Evolutionary conservation across 1,139 yeast species (phyloP).

Genomic region (Candida frijolesensis): DNA sequence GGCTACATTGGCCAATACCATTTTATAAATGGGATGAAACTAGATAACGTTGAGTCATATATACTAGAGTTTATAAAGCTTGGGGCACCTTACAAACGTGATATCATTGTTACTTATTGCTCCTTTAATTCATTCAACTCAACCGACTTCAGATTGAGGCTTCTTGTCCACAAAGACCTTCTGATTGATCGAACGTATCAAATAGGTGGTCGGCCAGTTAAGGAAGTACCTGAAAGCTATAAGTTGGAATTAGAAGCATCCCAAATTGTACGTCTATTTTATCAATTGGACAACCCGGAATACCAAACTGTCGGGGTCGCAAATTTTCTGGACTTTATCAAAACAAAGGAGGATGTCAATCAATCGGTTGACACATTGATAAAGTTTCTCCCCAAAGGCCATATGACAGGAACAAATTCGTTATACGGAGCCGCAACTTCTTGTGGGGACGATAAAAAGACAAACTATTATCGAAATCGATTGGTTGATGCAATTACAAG

Average conservation of each 20-base stretch:
- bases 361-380: conserved; percentile 24
- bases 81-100: conserved; percentile 29
- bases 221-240: conserved; percentile 17
- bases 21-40: conserved; percentile 37
- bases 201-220: conserved; percentile 12
- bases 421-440: conserved; percentile 33
- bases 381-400: conserved; percentile 29
- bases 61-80: conserved; percentile 23
- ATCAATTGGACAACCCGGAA: conserved; percentile 37
- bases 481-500: conserved; percentile 35
- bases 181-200: conserved; percentile 33
- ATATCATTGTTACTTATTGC: conserved; percentile 50
- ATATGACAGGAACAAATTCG: conserved; percentile 28
- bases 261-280: conserved; percentile 33
- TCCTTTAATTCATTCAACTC: conserved; percentile 50
- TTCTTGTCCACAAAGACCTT: conserved; percentile 26
- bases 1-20: conserved; percentile 47
- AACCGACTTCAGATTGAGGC: conserved; percentile 48
- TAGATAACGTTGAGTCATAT: conserved; percentile 25
- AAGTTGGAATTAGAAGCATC: conserved; percentile 38
- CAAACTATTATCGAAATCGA: conserved; percentile 36
- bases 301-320: conserved; percentile 39
- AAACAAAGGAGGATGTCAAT: conserved; percentile 19
- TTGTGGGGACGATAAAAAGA: conserved; percentile 32
- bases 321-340: conserved; percentile 26